phyloP scores from a whole-genome alignment of 2,329 filamentous ascomycete species.

The Lecanicillium sp. region DNA sequence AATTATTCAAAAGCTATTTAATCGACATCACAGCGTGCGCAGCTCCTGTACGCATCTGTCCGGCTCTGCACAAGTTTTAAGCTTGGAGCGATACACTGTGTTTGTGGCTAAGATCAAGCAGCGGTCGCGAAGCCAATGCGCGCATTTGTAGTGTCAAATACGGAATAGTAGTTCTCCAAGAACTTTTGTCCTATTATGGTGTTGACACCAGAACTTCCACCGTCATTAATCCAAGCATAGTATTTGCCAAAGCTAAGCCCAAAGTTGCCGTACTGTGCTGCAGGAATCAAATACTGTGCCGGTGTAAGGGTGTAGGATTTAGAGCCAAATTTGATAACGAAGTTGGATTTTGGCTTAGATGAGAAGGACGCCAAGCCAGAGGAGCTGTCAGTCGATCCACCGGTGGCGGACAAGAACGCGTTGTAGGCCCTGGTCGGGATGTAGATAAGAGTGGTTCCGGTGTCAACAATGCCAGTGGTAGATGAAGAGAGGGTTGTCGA shows the following conservation, averaged over 20 bases:
- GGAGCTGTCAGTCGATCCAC: conserved; percentile 16
- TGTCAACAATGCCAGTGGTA: conserved; percentile 17
- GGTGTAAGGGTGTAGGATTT: conserved; percentile 20
- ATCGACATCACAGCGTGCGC: no score
- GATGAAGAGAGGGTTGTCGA: conserved; percentile 11
- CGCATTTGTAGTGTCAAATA: conserved; percentile 16
- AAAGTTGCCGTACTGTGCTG: conserved; percentile 16
- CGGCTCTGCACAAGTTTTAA: no score
- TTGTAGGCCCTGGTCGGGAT: conserved; percentile 18
- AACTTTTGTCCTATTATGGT: conserved; percentile 22
- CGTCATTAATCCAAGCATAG: conserved; percentile 20
- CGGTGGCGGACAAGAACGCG: conserved; percentile 18
- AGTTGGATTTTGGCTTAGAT: conserved; percentile 19
- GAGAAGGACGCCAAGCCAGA: conserved; percentile 17
- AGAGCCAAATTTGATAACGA: conserved; percentile 18
- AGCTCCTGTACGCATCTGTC: no score
- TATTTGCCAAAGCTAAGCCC: conserved; percentile 17
- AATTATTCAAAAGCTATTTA: no score
- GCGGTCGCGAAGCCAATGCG: conserved; percentile 16
- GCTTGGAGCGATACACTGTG: no score
- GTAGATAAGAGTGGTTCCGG: conserved; percentile 19
- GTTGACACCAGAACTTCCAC: conserved; percentile 17
- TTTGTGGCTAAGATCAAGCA: conserved; percentile 5
- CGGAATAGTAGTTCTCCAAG: conserved; percentile 21
- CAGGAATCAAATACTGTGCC: conserved; percentile 17